Evolutionary conservation across 208 protist genomes (phyloP).

Genomic region (Tritrichomonas musculus): DNA sequence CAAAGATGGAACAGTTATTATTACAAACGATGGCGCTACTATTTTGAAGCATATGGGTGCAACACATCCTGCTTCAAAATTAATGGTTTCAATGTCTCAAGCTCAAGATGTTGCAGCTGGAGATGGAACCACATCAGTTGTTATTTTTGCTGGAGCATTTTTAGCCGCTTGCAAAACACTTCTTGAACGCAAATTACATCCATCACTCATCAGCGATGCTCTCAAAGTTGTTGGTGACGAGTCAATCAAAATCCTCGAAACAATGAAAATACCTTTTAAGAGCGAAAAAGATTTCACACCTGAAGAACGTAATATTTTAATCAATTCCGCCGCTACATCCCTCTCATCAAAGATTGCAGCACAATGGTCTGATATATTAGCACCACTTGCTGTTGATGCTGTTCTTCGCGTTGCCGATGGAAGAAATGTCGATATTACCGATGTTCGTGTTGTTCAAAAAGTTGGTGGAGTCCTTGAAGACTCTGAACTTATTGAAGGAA

Average conservation of each 20-base stretch:
- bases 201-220: slow-evolving; percentile 79
- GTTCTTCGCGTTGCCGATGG: slow-evolving; percentile 69
- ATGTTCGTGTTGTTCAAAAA: slow-evolving; percentile 80
- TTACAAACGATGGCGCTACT: slow-evolving; percentile 99
- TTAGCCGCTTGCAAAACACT: slow-evolving; percentile 75
- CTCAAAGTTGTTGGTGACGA: slow-evolving; percentile 73
- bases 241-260: slow-evolving; percentile 62
- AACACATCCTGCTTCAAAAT: slow-evolving; percentile 92
- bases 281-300: background rate
- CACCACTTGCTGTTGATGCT: slow-evolving; percentile 93
- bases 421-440: slow-evolving; percentile 88
- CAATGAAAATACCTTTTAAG: background rate
- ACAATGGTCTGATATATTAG: slow-evolving; percentile 81
- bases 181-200: slow-evolving; percentile 84
- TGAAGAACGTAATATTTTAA: slow-evolving; percentile 42
- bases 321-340: slow-evolving; percentile 81
- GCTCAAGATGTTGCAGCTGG: slow-evolving; percentile 97
- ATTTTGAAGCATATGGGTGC: slow-evolving; percentile 91
- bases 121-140: slow-evolving; percentile 97
- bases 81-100: slow-evolving; percentile 94
- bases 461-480: slow-evolving; percentile 90
- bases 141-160: slow-evolving; percentile 87
- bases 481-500: slow-evolving; percentile 75
- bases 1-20: slow-evolving; percentile 79
- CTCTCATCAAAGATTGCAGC: slow-evolving; percentile 92